Evolutionary conservation across 2,329 filamentous ascomycete species (phyloP).

Genomic region (Hypomyces perniciosus): DNA sequence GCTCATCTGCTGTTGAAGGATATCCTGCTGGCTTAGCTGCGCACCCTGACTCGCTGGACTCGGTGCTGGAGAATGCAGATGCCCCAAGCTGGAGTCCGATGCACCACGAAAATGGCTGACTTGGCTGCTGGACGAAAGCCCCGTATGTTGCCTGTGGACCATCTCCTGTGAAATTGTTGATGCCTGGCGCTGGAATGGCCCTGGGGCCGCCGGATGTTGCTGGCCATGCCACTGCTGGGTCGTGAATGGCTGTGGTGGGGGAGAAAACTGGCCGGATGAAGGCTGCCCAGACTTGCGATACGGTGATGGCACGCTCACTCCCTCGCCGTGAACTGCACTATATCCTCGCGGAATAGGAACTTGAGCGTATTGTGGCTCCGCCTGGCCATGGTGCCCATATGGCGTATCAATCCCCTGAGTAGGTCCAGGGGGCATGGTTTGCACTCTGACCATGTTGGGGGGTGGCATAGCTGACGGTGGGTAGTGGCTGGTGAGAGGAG

Average conservation of each 20-base stretch:
- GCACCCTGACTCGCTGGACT: neutral
- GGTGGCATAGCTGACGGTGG: constrained; percentile 1
- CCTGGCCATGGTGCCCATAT: neutral
- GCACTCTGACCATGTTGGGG: neutral
- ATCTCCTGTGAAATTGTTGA: neutral
- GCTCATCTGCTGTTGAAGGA: neutral
- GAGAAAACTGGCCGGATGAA: constrained; percentile 1
- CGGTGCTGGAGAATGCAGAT: neutral
- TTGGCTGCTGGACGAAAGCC: neutral
- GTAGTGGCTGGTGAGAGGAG: neutral
- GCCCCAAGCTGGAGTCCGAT: neutral
- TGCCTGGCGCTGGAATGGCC: neutral
- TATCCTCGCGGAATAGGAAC: constrained; percentile 35
- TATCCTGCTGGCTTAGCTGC: neutral
- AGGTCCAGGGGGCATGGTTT: constrained; percentile 1
- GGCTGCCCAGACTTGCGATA: constrained; percentile 19
- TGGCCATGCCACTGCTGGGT: neutral
- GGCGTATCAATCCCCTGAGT: neutral
- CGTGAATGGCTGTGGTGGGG: neutral
- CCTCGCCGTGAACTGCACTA: constrained; percentile 31
- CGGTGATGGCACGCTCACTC: constrained; percentile 22
- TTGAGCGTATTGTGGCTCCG: constrained; percentile 30
- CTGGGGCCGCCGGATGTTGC: neutral
- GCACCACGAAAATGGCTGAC: neutral
- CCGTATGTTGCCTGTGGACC: neutral